A percentile compares a stretch with the other conserved stretches of the same genome.
These are phyloP conservation scores for Diplodia scrobiculata DNA, from an alignment of 2,329 filamentous ascomycete species.

Conservation along the genomic window DNA sequence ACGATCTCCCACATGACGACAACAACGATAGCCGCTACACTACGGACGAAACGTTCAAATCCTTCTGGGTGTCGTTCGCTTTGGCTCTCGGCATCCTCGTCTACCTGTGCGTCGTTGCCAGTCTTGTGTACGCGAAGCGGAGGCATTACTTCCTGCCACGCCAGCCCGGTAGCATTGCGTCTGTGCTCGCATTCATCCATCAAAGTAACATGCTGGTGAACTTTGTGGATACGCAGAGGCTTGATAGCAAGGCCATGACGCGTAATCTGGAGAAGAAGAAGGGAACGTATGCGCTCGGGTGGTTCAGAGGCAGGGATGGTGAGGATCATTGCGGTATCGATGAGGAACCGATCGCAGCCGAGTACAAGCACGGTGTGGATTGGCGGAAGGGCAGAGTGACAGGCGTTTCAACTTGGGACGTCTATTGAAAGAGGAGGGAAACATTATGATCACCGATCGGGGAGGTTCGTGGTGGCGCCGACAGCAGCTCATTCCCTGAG, in stretches of 20 bases:
- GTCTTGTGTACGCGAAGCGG: slow-evolving; percentile 63
- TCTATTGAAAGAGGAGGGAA: slow-evolving; percentile 31
- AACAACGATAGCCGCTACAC: slow-evolving; percentile 36
- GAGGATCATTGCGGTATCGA: slow-evolving; percentile 76
- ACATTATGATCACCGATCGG: no score
- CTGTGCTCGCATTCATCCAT: slow-evolving; percentile 74
- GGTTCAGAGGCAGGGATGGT: slow-evolving; percentile 73
- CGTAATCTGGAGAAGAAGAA: slow-evolving; percentile 59
- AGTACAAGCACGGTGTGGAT: slow-evolving; percentile 64
- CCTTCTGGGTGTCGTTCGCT: slow-evolving; percentile 67
- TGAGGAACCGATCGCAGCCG: slow-evolving; percentile 68
- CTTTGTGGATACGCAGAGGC: slow-evolving; percentile 70
- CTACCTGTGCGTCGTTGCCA: slow-evolving; percentile 64
- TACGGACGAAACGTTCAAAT: slow-evolving; percentile 53
- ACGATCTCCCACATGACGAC: slow-evolving; percentile 30
- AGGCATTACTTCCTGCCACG: slow-evolving; percentile 72
- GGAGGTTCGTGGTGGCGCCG: no score
- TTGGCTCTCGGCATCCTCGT: slow-evolving; percentile 66
- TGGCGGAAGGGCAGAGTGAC: slow-evolving; percentile 41
- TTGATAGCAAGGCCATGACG: slow-evolving; percentile 64
- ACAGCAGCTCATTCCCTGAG: no score
- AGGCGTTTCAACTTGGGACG: slow-evolving; percentile 40
- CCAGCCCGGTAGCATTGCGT: slow-evolving; percentile 76
- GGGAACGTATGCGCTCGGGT: slow-evolving; percentile 73
- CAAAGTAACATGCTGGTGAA: slow-evolving; percentile 77